Evolutionary conservation across 139 green algal genomes (phyloP).

Genomic region (Tetraselmis striata): DNA sequence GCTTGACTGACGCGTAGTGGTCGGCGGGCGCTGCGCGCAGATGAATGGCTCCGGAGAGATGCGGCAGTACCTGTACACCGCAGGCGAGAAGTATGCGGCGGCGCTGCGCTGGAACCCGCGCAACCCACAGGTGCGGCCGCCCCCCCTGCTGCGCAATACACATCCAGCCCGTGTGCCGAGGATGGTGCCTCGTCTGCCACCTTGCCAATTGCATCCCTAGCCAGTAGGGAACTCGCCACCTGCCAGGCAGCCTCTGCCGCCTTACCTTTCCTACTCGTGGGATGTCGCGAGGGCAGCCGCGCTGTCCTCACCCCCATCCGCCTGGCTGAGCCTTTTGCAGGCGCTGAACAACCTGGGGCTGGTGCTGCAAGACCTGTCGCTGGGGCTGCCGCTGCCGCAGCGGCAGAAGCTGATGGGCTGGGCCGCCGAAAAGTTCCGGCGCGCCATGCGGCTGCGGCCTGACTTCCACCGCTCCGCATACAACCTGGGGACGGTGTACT

Average conservation of each 20-base stretch:
- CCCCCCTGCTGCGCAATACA: too few relatives aligned
- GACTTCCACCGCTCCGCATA: slow-evolving; percentile 73
- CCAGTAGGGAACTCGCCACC: too few relatives aligned
- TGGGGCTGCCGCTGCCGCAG: slow-evolving; percentile 14
- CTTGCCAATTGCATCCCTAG: too few relatives aligned
- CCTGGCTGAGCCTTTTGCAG: too few relatives aligned
- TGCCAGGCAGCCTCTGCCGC: too few relatives aligned
- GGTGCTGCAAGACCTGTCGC: slow-evolving; percentile 55
- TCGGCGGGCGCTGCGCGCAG: slow-evolving; percentile 8
- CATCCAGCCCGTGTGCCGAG: too few relatives aligned
- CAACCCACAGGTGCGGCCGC: slow-evolving; percentile 47
- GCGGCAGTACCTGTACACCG: slow-evolving; percentile 29
- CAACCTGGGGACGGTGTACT: slow-evolving; percentile 75
- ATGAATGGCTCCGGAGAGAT: not conserved
- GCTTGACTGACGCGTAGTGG: too few relatives aligned
- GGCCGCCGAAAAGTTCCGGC: slow-evolving; percentile 59
- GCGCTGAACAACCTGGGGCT: slow-evolving; percentile 82
- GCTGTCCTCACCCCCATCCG: too few relatives aligned
- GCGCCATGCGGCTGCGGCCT: slow-evolving; percentile 48
- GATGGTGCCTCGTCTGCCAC: too few relatives aligned
- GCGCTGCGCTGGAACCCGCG: slow-evolving; percentile 44
- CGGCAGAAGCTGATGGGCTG: slow-evolving; percentile 34
- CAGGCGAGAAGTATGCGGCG: slow-evolving; percentile 55
- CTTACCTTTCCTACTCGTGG: too few relatives aligned
- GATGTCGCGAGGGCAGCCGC: too few relatives aligned